These are phyloP conservation scores for Ramalina intermedia DNA, from an alignment of 495 filamentous ascomycete genomes.

Conservation along the genomic window DNA sequence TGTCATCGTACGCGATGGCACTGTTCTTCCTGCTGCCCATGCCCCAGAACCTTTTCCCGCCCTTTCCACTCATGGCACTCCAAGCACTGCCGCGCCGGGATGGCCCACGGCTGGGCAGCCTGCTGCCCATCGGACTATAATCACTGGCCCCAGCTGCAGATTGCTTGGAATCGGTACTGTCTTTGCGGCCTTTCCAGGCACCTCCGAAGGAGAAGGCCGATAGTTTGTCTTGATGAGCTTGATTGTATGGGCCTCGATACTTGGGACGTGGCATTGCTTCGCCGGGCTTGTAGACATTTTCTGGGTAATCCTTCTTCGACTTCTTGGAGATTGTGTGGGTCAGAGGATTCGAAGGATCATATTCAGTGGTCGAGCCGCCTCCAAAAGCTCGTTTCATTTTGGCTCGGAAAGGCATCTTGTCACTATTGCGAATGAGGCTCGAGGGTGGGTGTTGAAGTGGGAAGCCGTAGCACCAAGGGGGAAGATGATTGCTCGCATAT, in stretches of 20 bases:
- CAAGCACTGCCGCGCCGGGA: conserved; percentile 10
- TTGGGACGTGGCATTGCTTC: conserved; percentile 35
- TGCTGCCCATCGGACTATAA: conserved; percentile 16
- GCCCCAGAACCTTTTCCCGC: background rate
- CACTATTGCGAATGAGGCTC: background rate
- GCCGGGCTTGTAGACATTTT: conserved; percentile 27
- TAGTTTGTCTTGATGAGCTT: conserved; percentile 32
- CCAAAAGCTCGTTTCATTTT: conserved; percentile 16
- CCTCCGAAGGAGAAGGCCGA: conserved; percentile 35
- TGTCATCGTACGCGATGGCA: conserved; percentile 3
- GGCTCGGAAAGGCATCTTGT: conserved; percentile 31
- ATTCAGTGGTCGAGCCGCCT: conserved; percentile 5
- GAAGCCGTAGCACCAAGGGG: background rate
- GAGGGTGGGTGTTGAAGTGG: background rate
- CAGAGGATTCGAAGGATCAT: conserved; percentile 15
- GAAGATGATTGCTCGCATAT: too few species aligned
- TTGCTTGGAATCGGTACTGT: conserved; percentile 3
- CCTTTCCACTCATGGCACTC: conserved; percentile 4
- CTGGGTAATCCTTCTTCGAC: conserved; percentile 30
- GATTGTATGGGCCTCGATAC: conserved; percentile 37
- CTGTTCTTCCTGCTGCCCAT: conserved; percentile 12
- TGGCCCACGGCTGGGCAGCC: conserved; percentile 11
- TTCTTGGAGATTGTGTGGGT: conserved; percentile 9
- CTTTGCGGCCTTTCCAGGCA: conserved; percentile 22
- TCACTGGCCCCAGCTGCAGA: conserved; percentile 7